phyloP scores from a whole-genome alignment of 164 flowering plant genomes.

The Nymphaea colorata region DNA sequence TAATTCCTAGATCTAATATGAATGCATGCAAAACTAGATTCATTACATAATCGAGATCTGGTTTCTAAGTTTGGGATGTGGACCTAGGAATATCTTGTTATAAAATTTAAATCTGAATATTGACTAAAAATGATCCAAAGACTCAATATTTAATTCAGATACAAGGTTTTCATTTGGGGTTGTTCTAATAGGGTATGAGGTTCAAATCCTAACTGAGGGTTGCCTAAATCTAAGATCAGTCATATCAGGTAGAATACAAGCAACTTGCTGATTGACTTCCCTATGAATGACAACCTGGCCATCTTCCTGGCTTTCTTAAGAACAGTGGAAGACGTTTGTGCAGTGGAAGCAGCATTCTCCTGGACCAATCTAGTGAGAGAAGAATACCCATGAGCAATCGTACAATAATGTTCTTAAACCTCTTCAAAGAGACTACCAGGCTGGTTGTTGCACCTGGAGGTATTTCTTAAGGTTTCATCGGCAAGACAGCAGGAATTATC shows the following conservation, averaged over 20 bases:
- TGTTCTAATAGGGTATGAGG: too few species aligned
- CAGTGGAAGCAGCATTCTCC: background rate
- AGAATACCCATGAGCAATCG: background rate
- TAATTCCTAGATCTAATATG: too few species aligned
- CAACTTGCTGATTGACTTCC: conserved; percentile 22
- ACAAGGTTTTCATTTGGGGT: too few species aligned
- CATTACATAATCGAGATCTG: too few species aligned
- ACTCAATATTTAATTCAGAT: too few species aligned
- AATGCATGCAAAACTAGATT: too few species aligned
- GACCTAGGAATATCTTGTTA: too few species aligned
- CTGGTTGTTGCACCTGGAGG: background rate
- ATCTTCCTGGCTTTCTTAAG: background rate
- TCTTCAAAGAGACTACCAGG: conserved; percentile 9
- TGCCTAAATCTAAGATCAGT: conserved; percentile 12
- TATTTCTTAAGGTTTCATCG: background rate
- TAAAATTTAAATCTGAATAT: too few species aligned
- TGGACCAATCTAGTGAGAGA: background rate
- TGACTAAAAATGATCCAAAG: too few species aligned
- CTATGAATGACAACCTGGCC: conserved; percentile 26
- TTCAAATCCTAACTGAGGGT: too few species aligned
- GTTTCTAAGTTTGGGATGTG: too few species aligned
- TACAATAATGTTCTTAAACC: conserved; percentile 7
- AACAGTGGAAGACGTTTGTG: background rate
- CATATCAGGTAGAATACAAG: conserved; percentile 17
- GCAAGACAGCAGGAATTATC: background rate